Evolutionary conservation across 179 eudicot species (phyloP), one percentile per base, ranked within the genome.

Genomic region (Kewa caespitosa): DNA sequence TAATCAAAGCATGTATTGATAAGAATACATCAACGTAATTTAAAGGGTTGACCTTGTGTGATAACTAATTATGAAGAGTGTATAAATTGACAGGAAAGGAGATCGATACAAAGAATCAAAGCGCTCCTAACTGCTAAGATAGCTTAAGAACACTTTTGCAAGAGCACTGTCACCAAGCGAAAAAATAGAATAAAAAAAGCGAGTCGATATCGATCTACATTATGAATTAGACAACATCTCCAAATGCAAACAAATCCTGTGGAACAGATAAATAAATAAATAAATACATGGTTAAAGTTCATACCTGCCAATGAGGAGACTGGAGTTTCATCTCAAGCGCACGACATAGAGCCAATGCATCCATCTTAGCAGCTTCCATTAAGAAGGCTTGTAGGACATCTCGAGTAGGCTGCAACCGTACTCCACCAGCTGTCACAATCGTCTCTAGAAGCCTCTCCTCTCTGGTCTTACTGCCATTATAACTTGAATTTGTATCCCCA

Each of bases 381-480:
- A 94, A 84, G 86, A 94, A 94, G 76, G 83, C 86, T 69, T 94
- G 96, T 52, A 94, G 83, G 36, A 88, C 96, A 89, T 94, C 98
- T 67, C 98, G 91, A 52, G 98, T 88, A 36, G 98, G 98, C 76
- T 94, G 98, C 74, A 94, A 76, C 68, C 98, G 89, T 59, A 94
- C 96, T 54, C 98, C 98, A 38, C 97, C 96, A 83, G 97, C 84
- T 50, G 98, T 92, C 70, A 92, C 98, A 85, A 94, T 90, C 8
- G 97, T 92, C 87, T 92, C 97, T 69, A 94, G 74, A 60, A 94
- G 80, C 85, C 95, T 90, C 87, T 90, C 96, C 76, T 94, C 98
- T 8, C 86, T 88, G 50, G 89, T 87, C 90, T 92, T 94, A 74
- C 72, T 83, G 82, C 70, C 84, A 14, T 84, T 32, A 73, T 72